Evolutionary conservation across 2,329 filamentous ascomycete genomes (phyloP).

Genomic region (Cladophialophora bantiana): DNA sequence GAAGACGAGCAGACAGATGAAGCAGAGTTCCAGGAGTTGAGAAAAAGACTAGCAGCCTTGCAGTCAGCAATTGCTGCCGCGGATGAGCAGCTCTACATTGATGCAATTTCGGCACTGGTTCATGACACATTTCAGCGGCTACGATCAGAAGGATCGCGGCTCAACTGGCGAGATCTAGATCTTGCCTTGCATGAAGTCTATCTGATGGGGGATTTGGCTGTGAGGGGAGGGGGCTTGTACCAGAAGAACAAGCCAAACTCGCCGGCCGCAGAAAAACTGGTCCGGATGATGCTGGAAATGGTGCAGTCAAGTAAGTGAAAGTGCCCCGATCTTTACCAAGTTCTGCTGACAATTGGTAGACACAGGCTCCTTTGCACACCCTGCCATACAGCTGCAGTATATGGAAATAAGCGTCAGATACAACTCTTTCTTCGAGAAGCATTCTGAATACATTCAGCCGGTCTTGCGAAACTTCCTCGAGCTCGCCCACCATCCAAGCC

Average conservation of each 20-base stretch:
- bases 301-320: slow-evolving; percentile 72
- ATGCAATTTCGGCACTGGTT: slow-evolving; percentile 87
- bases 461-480: slow-evolving; percentile 91
- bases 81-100: slow-evolving; percentile 85
- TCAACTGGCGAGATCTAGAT: slow-evolving; percentile 96
- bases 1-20: slow-evolving; percentile 96
- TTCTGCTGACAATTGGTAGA: slow-evolving; percentile 57
- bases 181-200: slow-evolving; percentile 95
- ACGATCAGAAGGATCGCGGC: slow-evolving; percentile 72
- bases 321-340: not conserved
- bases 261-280: slow-evolving; percentile 78
- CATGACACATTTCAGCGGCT: slow-evolving; percentile 83
- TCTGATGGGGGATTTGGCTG: slow-evolving; percentile 91
- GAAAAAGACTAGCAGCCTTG: slow-evolving; percentile 85
- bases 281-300: slow-evolving; percentile 95
- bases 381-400: slow-evolving; percentile 91
- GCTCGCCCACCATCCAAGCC: slow-evolving; percentile 85
- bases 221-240: slow-evolving; percentile 86
- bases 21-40: slow-evolving; percentile 93
- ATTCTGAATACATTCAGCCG: slow-evolving; percentile 79
- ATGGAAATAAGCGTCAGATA: slow-evolving; percentile 99
- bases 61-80: slow-evolving; percentile 93
- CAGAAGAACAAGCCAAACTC: slow-evolving; percentile 82
- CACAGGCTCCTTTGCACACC: slow-evolving; percentile 84
- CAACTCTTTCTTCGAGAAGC: slow-evolving; percentile 87